Evolutionary conservation across 106 monocot genomes (phyloP).

Genomic region (Agapanthus africanus): DNA sequence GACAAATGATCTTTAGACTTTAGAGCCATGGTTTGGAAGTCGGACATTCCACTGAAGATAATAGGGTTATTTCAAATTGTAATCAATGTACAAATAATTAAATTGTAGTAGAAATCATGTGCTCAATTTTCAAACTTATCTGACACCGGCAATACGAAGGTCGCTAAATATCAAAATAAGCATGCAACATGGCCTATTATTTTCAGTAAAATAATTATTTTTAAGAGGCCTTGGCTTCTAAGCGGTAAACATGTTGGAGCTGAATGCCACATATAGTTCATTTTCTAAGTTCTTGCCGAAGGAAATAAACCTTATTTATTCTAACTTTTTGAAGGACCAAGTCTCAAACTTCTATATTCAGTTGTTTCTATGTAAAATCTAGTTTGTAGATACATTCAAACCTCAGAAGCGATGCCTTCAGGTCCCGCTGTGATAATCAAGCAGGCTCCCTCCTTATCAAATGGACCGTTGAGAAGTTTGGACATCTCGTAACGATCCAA

Average conservation of each 20-base stretch:
- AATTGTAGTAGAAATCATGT: too few species aligned
- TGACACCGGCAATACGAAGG: too few species aligned
- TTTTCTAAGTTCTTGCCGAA: not conserved
- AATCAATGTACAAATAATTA: too few species aligned
- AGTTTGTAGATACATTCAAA: conserved; percentile 1
- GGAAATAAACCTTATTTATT: not conserved
- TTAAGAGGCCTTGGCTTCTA: not conserved
- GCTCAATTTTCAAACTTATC: too few species aligned
- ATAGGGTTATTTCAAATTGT: too few species aligned
- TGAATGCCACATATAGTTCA: not conserved
- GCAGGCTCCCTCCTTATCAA: conserved; percentile 79
- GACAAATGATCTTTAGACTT: too few species aligned
- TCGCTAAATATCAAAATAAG: too few species aligned
- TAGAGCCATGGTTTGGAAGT: too few species aligned
- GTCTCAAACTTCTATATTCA: not conserved
- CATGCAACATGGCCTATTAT: too few species aligned
- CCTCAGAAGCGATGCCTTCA: conserved; percentile 55
- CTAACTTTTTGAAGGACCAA: not conserved
- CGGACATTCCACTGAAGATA: too few species aligned
- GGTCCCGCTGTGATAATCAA: conserved; percentile 49
- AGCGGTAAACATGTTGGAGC: not conserved
- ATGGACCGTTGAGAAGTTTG: conserved; percentile 57
- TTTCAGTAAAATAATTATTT: too few species aligned
- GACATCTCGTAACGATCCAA: conserved; percentile 64
- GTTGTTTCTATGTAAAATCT: not conserved